These are phyloP conservation scores for Ganoderma boninense DNA, from an alignment of 1,284 basidiomycete genomes.

Conservation along the genomic window DNA sequence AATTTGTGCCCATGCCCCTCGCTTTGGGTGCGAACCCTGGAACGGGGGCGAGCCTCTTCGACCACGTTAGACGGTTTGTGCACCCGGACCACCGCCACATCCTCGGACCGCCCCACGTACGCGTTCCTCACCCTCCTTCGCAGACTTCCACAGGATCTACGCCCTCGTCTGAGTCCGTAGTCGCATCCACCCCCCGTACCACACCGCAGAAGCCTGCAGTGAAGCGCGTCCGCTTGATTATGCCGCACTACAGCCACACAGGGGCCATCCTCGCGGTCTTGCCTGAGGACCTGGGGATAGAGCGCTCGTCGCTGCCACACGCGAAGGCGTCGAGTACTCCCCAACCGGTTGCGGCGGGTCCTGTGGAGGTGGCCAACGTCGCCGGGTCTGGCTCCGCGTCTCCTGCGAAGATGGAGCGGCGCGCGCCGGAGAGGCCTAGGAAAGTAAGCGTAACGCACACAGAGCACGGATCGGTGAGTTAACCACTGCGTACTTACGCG, in stretches of 20 bases:
- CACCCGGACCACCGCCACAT: conserved; percentile 24
- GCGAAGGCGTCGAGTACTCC: background rate
- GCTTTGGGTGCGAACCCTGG: too few relatives aligned
- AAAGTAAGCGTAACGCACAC: background rate
- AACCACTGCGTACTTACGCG: background rate
- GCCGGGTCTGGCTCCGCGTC: background rate
- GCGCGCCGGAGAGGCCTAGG: background rate
- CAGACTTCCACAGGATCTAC: background rate
- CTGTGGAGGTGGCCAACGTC: background rate
- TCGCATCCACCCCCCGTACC: background rate
- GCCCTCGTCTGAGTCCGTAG: background rate
- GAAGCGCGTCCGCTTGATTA: background rate
- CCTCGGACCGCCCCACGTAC: background rate
- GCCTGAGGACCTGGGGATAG: background rate
- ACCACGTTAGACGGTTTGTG: conserved; percentile 9
- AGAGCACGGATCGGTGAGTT: conserved; percentile 4
- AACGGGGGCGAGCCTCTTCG: background rate
- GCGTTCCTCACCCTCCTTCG: background rate
- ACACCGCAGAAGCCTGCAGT: background rate
- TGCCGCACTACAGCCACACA: conserved; percentile 24
- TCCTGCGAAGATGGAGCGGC: background rate
- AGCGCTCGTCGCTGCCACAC: background rate
- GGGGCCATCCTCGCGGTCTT: conserved; percentile 19
- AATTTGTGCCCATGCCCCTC: background rate
- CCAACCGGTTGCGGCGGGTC: background rate